Percentiles rank a stretch among this genome's conserved stretches.
Evolutionary conservation across 2,329 filamentous ascomycete species (phyloP).

Genomic region (Monosporascus sp.): DNA sequence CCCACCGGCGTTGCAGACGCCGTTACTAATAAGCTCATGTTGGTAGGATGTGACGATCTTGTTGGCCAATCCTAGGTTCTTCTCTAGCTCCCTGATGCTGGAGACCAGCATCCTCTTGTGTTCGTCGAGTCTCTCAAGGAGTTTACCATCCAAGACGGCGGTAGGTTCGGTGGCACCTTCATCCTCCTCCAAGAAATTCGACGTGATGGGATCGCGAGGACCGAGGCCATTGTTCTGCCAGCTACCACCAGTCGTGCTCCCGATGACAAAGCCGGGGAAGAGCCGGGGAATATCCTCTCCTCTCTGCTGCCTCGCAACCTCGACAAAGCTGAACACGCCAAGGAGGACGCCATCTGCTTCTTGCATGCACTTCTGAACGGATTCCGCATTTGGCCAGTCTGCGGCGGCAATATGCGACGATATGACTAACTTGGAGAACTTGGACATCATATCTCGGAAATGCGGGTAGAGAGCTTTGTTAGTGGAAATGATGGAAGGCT

Average conservation of each 20-base stretch:
- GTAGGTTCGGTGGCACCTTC: conserved; percentile 69
- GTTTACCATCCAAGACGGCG: conserved; percentile 65
- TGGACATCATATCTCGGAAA: conserved; percentile 99
- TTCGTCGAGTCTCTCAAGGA: conserved; percentile 81
- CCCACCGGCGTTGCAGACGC: conserved; percentile 70
- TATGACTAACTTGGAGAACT: conserved; percentile 97
- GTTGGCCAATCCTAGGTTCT: conserved; percentile 70
- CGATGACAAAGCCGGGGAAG: conserved; percentile 87
- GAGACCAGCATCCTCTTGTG: conserved; percentile 80
- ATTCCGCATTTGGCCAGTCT: conserved; percentile 92
- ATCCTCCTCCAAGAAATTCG: conserved; percentile 81
- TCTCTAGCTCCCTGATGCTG: conserved; percentile 81
- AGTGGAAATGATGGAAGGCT: conserved; percentile 97
- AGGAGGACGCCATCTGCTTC: conserved; percentile 95
- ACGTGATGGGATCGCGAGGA: conserved; percentile 65
- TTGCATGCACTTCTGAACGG: conserved; percentile 88
- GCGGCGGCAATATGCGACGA: conserved; percentile 96
- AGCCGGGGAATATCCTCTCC: conserved; percentile 91
- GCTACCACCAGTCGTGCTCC: conserved; percentile 76
- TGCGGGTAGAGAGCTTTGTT: conserved; percentile 97
- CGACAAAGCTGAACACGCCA: conserved; percentile 93
- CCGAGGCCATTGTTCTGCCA: conserved; percentile 73
- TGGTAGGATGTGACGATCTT: conserved; percentile 75
- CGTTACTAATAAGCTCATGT: conserved; percentile 77
- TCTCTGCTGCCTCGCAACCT: conserved; percentile 87